These are phyloP conservation scores for Stachybotrys chartarum DNA, from an alignment of 2,329 filamentous ascomycete genomes.

Conservation along the genomic window DNA sequence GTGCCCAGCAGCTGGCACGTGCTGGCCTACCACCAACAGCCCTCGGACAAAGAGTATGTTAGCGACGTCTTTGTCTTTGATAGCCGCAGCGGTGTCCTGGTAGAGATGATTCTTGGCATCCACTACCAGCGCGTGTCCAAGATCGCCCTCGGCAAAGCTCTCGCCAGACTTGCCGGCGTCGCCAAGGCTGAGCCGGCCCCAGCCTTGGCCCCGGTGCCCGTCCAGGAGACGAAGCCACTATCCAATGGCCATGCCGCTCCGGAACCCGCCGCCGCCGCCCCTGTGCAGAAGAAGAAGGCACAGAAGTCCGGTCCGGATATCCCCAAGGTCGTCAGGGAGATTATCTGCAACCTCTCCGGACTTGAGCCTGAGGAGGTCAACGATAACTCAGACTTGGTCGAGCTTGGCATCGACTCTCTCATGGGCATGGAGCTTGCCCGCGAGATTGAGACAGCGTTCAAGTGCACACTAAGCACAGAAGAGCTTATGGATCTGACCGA, in stretches of 20 bases:
- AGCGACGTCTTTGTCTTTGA: not conserved
- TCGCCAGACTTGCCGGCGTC: not conserved
- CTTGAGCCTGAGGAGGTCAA: slow-evolving; percentile 28
- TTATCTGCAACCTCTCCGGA: slow-evolving; percentile 22
- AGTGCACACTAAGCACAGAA: too few species aligned
- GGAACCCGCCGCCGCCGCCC: not conserved
- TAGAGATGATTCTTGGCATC: not conserved
- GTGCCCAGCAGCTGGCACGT: not conserved
- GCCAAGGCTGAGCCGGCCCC: not conserved
- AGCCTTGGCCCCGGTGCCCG: not conserved
- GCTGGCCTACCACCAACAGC: not conserved
- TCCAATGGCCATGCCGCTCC: not conserved
- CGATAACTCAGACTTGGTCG: slow-evolving; percentile 24
- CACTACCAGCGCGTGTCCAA: too few species aligned
- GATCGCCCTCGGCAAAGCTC: too few species aligned
- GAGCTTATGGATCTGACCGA: too few species aligned
- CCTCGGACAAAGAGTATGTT: not conserved
- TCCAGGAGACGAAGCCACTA: not conserved
- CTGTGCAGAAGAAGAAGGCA: not conserved
- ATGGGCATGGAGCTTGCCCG: slow-evolving; percentile 37
- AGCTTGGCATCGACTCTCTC: slow-evolving; percentile 42
- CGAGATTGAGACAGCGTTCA: too few species aligned
- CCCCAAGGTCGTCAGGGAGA: slow-evolving; percentile 5
- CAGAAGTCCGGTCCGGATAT: not conserved
- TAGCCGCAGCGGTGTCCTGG: not conserved